Conservation (phyloP, 805 yeast species). For the Saccharomycopsis malanga region DNA sequence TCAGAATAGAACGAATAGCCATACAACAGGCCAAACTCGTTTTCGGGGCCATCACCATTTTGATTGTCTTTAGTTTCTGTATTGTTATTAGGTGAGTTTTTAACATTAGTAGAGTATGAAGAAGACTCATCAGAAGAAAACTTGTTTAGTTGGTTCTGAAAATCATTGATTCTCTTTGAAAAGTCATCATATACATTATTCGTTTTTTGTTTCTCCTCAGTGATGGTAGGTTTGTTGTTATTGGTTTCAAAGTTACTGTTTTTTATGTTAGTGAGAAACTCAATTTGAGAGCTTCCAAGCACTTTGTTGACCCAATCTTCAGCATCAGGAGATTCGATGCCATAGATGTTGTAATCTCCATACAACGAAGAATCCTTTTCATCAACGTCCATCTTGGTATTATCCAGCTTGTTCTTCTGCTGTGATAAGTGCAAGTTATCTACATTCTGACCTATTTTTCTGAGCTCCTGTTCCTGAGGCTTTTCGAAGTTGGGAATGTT, state of each 20-base stretch:
- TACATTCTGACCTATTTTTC: constrained; percentile 3
- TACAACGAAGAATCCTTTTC: constrained; percentile 5
- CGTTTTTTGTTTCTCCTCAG: not conserved
- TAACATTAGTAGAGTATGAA: constrained; percentile 1
- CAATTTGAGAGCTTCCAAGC: constrained; percentile 18
- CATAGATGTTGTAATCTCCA: constrained; percentile 22
- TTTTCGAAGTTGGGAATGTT: not conserved
- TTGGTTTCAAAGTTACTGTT: constrained; percentile 1
- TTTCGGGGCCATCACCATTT: not conserved
- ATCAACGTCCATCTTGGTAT: constrained; percentile 7
- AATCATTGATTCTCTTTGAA: constrained; percentile 4
- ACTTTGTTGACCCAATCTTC: constrained; percentile 22
- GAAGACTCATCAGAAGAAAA: constrained; percentile 11
- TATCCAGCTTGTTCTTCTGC: not conserved
- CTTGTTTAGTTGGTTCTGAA: constrained; percentile 15
- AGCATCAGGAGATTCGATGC: constrained; percentile 19
- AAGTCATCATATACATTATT: not conserved
- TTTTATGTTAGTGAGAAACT: constrained; percentile 15
- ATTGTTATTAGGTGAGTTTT: constrained; percentile 4
- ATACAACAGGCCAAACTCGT: constrained; percentile 1
- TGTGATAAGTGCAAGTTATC: constrained; percentile 1
- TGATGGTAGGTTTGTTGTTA: not conserved
- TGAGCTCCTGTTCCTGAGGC: not conserved
- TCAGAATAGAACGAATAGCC: constrained; percentile 20
- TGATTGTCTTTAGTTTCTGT: not conserved